Base-by-base conservation (phyloP, 176 grass and related monocot species). In the Urochloa ruziziensis region DNA sequence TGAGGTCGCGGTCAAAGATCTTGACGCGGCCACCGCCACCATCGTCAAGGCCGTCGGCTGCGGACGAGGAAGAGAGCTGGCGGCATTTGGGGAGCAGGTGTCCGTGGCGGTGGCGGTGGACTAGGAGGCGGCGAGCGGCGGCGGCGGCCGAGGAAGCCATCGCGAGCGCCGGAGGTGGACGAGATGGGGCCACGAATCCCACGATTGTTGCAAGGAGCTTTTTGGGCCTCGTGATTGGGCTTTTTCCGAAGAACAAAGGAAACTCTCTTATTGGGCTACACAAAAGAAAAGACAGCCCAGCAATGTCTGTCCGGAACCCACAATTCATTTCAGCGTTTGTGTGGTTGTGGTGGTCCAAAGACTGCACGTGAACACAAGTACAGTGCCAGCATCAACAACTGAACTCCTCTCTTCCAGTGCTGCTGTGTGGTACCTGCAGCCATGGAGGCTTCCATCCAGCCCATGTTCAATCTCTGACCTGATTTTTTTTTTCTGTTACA, bases 1-100 rank as follows among this genome's bases (percentile, higher is more conserved):
- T 98, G 46, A 95, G 91, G 34, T 98, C 96, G n/a, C 93, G 91
- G 57, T 98, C 91, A 76, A 98, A 98, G 81, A 96, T 94, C 80
- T 88, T 87, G 67, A 94, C 47, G 29, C 96, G 79, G 62, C 52
- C 67, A 11, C 80, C 82, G 27, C 82, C 74, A 19, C 61, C 51
- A 6, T 85, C 77, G 14, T 88, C 77, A 18, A 57, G 36, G 3
- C 36, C 29, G 5, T 82, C 71, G 10, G 48, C 47, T 0, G n/a
- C 32, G 19, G 82, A 21, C 2, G 86, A 79, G 62, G 75, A 75
- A 37, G 70, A 80, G 56, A 75, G 25, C 59, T 80, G 33, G 78
- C 12, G 70, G 78, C 12, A 65, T 47, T 25, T 78, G 8, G 80
- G 70, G 44, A 86, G 8, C 8, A 61, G 64, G 62, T 25, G 12